A percentile compares a stretch with the other conserved stretches of the same genome.
Conservation (phyloP, 306 rosid species). For the Dryas alaskensis region DNA sequence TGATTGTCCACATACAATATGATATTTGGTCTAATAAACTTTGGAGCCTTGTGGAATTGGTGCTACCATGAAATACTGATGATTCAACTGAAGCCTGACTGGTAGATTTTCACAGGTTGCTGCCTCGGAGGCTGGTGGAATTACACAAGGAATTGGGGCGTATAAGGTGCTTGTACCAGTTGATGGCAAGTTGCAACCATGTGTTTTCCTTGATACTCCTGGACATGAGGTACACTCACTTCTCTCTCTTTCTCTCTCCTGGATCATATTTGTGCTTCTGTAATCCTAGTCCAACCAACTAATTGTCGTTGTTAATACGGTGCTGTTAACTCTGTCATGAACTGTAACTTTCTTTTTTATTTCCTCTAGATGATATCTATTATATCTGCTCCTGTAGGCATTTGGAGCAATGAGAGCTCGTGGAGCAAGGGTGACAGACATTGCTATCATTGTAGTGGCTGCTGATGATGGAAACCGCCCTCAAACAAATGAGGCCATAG, state of each 20-base stretch:
- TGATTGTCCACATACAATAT: background rate
- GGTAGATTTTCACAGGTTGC: slow-evolving; percentile 66
- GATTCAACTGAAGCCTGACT: slow-evolving; percentile 28
- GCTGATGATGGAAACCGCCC: slow-evolving; percentile 99
- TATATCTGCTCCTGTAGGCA: slow-evolving; percentile 60
- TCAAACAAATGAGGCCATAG: slow-evolving; percentile 97
- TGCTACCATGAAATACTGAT: slow-evolving; percentile 10
- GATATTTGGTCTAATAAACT: background rate
- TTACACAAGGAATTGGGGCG: slow-evolving; percentile 99
- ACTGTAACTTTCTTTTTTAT: slow-evolving; percentile 26
- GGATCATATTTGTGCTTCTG: background rate
- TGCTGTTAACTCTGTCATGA: slow-evolving; percentile 17
- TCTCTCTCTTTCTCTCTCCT: background rate
- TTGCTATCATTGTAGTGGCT: slow-evolving; percentile 91
- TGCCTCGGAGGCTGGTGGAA: slow-evolving; percentile 99
- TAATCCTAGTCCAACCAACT: slow-evolving; percentile 5
- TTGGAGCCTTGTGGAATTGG: slow-evolving; percentile 8
- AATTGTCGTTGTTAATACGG: slow-evolving; percentile 21
- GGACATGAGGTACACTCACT: slow-evolving; percentile 78
- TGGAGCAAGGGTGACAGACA: slow-evolving; percentile 97
- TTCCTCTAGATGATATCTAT: slow-evolving; percentile 35
- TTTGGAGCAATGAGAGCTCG: slow-evolving; percentile 99
- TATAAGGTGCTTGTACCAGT: slow-evolving; percentile 79
- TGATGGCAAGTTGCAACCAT: slow-evolving; percentile 76
- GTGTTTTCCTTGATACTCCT: slow-evolving; percentile 97